Percentiles rank a stretch among this genome's conserved stretches.
Evolutionary conservation across 2,329 filamentous ascomycete species (phyloP).

Genomic region (Phoma sp.): DNA sequence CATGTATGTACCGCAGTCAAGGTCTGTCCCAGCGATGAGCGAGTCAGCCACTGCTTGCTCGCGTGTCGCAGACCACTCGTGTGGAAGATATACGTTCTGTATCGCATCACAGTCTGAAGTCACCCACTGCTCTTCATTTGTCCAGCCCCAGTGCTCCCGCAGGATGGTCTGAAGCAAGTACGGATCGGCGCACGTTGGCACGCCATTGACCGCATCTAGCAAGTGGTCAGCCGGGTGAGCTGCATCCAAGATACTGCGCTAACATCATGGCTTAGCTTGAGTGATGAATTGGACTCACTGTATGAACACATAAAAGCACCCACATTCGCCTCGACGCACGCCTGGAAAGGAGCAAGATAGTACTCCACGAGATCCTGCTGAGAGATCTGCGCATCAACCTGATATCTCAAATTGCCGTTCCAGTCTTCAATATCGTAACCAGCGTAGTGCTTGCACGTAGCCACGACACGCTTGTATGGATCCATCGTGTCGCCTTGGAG

Average conservation of each 20-base stretch:
- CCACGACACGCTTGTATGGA: slow-evolving; percentile 35
- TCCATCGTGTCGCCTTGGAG: slow-evolving; percentile 56
- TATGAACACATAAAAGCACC: slow-evolving; percentile 64
- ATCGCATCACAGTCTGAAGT: slow-evolving; percentile 71
- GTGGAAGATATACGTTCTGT: slow-evolving; percentile 63
- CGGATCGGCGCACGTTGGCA: slow-evolving; percentile 67
- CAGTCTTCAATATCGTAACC: slow-evolving; percentile 42
- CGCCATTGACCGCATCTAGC: slow-evolving; percentile 65
- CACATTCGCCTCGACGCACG: slow-evolving; percentile 54
- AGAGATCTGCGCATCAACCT: slow-evolving; percentile 63
- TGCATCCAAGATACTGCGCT: too few species aligned
- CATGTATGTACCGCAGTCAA: slow-evolving; percentile 34
- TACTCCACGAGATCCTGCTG: slow-evolving; percentile 72
- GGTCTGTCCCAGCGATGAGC: slow-evolving; percentile 35
- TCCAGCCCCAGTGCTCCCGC: slow-evolving; percentile 70
- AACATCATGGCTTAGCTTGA: too few species aligned
- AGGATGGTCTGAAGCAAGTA: slow-evolving; percentile 70
- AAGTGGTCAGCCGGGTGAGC: slow-evolving; percentile 46
- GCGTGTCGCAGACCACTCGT: slow-evolving; percentile 43
- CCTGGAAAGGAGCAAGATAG: slow-evolving; percentile 70
- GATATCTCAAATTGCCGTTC: slow-evolving; percentile 47
- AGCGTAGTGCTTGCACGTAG: slow-evolving; percentile 50
- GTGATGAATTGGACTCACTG: slow-evolving; percentile 22
- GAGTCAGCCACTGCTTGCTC: slow-evolving; percentile 37
- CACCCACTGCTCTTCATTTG: slow-evolving; percentile 65